These are phyloP conservation scores for Nicotiana otophora DNA, from an alignment of 257 asterid genomes.

Conservation along the genomic window DNA sequence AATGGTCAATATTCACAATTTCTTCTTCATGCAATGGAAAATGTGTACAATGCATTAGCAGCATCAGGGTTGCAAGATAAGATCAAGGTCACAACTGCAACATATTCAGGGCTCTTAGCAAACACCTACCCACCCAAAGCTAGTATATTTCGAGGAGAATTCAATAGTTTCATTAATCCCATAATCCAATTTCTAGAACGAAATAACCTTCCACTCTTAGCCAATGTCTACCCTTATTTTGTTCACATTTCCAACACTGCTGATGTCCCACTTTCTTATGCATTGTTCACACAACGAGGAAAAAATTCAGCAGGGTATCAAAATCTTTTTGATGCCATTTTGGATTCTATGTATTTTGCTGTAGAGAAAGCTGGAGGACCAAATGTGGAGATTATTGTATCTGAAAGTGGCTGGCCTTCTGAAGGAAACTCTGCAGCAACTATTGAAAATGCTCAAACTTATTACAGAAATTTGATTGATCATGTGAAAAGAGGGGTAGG, in stretches of 20 bases:
- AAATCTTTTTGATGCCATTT: conserved; percentile 33
- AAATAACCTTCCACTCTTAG: conserved; percentile 21
- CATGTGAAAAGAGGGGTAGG: conserved; percentile 16
- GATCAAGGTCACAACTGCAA: conserved; percentile 32
- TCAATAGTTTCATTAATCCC: conserved; percentile 10
- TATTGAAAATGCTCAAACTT: conserved; percentile 5
- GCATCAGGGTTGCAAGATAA: conserved; percentile 8
- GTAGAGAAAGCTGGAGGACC: conserved; percentile 28
- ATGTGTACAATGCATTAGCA: conserved; percentile 17
- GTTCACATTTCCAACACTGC: background rate
- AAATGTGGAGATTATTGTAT: conserved; percentile 20
- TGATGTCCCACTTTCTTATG: conserved; percentile 11
- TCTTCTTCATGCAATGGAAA: conserved; percentile 24
- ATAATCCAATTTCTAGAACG: conserved; percentile 14
- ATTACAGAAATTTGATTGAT: conserved; percentile 11
- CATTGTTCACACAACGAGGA: conserved; percentile 15
- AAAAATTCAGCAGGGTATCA: conserved; percentile 17
- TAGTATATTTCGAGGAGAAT: conserved; percentile 10
- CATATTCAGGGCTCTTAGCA: conserved; percentile 7
- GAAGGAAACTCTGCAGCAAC: conserved; percentile 19
- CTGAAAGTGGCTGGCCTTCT: conserved; percentile 44
- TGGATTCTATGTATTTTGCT: conserved; percentile 30
- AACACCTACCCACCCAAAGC: conserved; percentile 29
- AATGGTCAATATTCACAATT: background rate
- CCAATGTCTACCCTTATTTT: conserved; percentile 31